Evolutionary conservation across 1,284 basidiomycete genomes (phyloP).

Genomic region (Tetrapyrgos nigripes): DNA sequence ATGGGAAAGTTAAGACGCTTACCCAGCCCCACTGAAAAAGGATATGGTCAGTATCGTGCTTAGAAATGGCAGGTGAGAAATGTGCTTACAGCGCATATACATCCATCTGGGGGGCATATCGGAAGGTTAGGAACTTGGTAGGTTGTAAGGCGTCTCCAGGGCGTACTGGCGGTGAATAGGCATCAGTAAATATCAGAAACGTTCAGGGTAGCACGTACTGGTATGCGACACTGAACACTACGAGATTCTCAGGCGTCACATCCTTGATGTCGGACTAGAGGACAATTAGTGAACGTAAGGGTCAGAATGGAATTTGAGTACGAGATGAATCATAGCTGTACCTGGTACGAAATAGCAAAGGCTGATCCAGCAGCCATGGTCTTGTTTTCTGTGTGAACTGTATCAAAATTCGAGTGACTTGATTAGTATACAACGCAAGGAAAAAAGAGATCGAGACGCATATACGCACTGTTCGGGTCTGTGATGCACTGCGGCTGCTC

Average conservation of each 20-base stretch:
- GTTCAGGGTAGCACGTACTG: constrained; percentile 31
- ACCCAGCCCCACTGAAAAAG: constrained; percentile 26
- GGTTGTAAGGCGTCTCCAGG: constrained; percentile 20
- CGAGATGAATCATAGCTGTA: constrained; percentile 7
- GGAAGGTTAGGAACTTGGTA: constrained; percentile 24
- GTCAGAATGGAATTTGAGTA: neutral
- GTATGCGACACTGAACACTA: constrained; percentile 44
- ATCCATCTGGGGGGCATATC: constrained; percentile 21
- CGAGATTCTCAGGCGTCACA: constrained; percentile 45
- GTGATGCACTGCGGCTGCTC: constrained; percentile 33
- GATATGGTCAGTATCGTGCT: neutral
- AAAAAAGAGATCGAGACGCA: neutral
- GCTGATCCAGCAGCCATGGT: constrained; percentile 52
- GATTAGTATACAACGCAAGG: neutral
- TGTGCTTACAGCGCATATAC: constrained; percentile 23
- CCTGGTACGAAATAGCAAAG: constrained; percentile 51
- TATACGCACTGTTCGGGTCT: constrained; percentile 40
- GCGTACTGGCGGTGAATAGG: constrained; percentile 11
- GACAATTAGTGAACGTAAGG: too few relatives aligned
- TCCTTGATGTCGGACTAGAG: constrained; percentile 40
- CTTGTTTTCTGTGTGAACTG: constrained; percentile 51
- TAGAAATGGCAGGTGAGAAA: neutral
- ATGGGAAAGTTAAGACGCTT: neutral
- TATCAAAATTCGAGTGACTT: neutral
- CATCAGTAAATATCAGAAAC: neutral